Conservation (phyloP, 2,329 filamentous ascomycete genomes). For the Cercospora citrullina region DNA sequence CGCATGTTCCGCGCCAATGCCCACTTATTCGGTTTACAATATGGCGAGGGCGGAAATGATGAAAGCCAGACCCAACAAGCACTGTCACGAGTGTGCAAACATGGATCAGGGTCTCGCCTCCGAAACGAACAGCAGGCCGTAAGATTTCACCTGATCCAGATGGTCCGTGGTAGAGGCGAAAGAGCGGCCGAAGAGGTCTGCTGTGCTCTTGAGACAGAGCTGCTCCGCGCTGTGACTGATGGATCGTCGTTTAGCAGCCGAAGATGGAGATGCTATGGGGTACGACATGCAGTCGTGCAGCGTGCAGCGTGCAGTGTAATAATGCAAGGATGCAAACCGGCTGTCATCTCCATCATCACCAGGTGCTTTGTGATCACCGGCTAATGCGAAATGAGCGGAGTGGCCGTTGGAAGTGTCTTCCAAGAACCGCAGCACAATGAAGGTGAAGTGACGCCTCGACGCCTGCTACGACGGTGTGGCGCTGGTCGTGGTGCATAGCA, state of each 20-base stretch:
- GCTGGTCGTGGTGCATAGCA: neutral
- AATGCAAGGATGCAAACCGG: slow-evolving; percentile 1
- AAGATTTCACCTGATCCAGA: neutral
- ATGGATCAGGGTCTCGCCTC: neutral
- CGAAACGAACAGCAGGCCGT: neutral
- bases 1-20: neutral
- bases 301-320: neutral
- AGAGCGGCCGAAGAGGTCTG: neutral
- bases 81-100: neutral
- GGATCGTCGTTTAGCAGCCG: neutral
- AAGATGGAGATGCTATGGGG: neutral
- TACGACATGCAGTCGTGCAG: neutral
- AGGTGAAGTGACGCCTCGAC: neutral
- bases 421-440: neutral
- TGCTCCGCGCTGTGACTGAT: neutral
- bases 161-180: neutral
- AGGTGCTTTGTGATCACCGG: neutral
- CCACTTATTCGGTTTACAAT: neutral
- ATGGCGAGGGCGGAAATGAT: neutral
- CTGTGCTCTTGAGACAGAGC: neutral
- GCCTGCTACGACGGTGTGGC: neutral
- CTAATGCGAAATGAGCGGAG: neutral
- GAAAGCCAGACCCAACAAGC: neutral
- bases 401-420: neutral
- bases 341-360: neutral